Base-by-base conservation (phyloP, 2,329 filamentous ascomycete species). In the Fusarium sp. region DNA sequence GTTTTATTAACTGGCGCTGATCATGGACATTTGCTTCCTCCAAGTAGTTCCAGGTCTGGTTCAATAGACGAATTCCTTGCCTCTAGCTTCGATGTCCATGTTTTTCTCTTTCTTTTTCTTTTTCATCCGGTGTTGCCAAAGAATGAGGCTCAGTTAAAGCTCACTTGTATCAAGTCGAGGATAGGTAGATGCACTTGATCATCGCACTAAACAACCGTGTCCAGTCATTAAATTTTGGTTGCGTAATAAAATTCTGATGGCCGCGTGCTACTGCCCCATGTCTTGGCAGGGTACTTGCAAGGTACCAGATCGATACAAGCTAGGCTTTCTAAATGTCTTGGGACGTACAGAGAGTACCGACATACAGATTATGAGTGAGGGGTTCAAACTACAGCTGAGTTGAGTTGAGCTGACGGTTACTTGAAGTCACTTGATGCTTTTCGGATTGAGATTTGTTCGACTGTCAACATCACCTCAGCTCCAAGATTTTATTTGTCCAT, bases 181-280 rank as follows among this genome's bases (percentile, higher is more conserved):
- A 32, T 21, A 65, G 59, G 62, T 65, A 65, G 35, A 52, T 47
- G 37, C 49, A 64, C 63, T 49, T 59, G 49, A 32, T 21, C 25
- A 56, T 19, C 15, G 41, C 41, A 47, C 52, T 47, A 65, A 53
- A 19, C 43, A 29, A 23, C 42, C 52, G 59, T 19, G 37, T 43
- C 61, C 50, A 52, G 63, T 58, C 55, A 44, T 54, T 39, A 29
- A 45, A 51, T 49, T 35, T 43, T 59, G 53, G 49, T 57, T 65
- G 63, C 57, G 57, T 65, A 63, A 65, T 63, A 47, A 38, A 33
- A 48, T 65, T 65, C 52, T 56, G 43, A 52, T 36, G 53, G 44
- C 62, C 62, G 55, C 62, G 62, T 65, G 62, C 57, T 65, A 62
- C 57, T 60, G 57, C 53, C 62, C 62, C 62, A 65, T 61, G 50